A percentile compares a stretch with the other conserved stretches of the same genome.
These are phyloP conservation scores for Fusarium sp. DNA, from an alignment of 2,329 filamentous ascomycete species.

Conservation along the genomic window DNA sequence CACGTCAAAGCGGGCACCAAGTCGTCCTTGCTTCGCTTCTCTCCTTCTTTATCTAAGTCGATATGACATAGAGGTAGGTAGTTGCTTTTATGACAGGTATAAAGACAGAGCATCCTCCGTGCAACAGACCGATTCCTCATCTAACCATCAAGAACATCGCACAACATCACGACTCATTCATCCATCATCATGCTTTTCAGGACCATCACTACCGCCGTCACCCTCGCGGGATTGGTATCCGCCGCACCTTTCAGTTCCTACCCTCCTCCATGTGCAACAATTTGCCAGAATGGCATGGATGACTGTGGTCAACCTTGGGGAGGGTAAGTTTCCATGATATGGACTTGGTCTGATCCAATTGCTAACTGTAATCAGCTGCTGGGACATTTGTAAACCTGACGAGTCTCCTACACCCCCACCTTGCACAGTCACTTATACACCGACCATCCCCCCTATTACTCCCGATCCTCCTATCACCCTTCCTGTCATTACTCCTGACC, in stretches of 20 bases:
- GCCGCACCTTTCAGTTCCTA: slow-evolving; percentile 8
- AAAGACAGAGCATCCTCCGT: neutral
- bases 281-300: slow-evolving; percentile 47
- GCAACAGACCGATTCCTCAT: neutral
- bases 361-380: slow-evolving; percentile 44
- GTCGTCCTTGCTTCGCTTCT: neutral
- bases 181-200: slow-evolving; percentile 25
- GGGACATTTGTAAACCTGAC: slow-evolving; percentile 45
- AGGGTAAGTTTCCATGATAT: slow-evolving; percentile 37
- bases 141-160: neutral
- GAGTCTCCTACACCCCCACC: slow-evolving; percentile 37
- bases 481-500: slow-evolving; percentile 2
- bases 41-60: neutral
- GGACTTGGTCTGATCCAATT: neutral
- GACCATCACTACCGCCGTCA: slow-evolving; percentile 6
- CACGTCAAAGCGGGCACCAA: neutral
- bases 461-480: neutral
- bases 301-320: slow-evolving; percentile 45
- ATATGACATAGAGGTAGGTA: neutral
- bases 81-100: neutral
- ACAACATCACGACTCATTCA: neutral
- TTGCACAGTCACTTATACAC: slow-evolving; percentile 39
- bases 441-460: neutral
- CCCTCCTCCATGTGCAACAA: slow-evolving; percentile 3
- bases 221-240: slow-evolving; percentile 19